These are phyloP conservation scores for Durusdinium trenchii DNA, from an alignment of 73 alveolate species.

Conservation along the genomic window DNA sequence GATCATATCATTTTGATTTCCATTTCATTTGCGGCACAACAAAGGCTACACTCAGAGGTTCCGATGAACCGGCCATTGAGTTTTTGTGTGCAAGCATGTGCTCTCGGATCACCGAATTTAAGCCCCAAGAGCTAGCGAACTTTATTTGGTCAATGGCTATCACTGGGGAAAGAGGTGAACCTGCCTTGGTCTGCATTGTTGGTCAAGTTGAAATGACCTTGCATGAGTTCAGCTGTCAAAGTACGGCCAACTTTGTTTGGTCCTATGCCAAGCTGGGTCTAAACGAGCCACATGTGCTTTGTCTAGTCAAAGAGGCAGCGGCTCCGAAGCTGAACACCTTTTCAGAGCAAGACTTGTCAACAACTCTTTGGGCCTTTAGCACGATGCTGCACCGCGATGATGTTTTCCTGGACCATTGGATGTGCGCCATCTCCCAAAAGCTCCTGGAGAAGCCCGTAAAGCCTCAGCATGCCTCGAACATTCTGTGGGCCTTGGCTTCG, in stretches of 20 bases:
- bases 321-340: background rate
- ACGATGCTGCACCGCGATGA: conserved; percentile 71
- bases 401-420: background rate
- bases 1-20: background rate
- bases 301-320: background rate
- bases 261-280: conserved; percentile 77
- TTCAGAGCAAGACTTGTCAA: conserved; percentile 69
- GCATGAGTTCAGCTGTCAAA: conserved; percentile 60
- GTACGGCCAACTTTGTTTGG: conserved; percentile 68
- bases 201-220: background rate
- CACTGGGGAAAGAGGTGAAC: background rate
- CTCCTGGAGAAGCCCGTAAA: background rate
- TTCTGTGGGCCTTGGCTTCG: conserved; percentile 70
- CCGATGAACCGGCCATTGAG: conserved; percentile 15
- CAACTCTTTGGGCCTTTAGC: conserved; percentile 79
- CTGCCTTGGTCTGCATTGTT: conserved; percentile 9
- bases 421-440: background rate
- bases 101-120: conserved; percentile 20
- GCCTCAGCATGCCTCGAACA: conserved; percentile 89
- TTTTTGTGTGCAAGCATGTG: conserved; percentile 4
- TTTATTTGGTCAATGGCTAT: conserved; percentile 59
- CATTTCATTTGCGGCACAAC: background rate
- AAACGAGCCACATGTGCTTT: background rate
- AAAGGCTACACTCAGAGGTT: background rate
- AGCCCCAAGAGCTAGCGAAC: conserved; percentile 76